Base-by-base conservation (phyloP, 2,329 filamentous ascomycete species). In the Leptographium radiaticola region DNA sequence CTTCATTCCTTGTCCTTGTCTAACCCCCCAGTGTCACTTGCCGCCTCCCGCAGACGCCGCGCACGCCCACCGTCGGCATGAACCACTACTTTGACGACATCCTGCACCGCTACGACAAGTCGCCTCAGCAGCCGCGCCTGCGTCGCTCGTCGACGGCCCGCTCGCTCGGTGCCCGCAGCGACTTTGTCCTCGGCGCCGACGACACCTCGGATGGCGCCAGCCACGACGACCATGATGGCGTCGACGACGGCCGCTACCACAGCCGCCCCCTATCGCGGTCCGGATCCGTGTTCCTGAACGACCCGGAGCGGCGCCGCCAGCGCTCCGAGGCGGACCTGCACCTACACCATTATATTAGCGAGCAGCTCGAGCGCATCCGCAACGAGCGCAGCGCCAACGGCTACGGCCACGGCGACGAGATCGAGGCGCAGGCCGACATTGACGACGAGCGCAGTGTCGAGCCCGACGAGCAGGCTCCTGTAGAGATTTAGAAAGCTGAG, bases 51-150 rank as follows among this genome's bases (percentile, higher is more conserved):
- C 89, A 96, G 64, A 97, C 93, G 0, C 93, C 93, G 15, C 86
- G 89, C 50, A 94, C 89, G 4, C 90, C 91, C 2, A 82, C 84
- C 2, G 80, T 81, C 1, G 89, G 84, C 43, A 91, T 94, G 70
- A 79, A 86, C 9, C 90, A 96, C 67, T 97, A 97, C 74, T 97
- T 97, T 65, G 91, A 97, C 63, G 91, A 97, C 64, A 81, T 89
- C 56, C 86, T 95, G 67, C 76, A 77, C 52, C 79, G 83, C 40
- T 64, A 66, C 42, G 60, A 71, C 62, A 57, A 58, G 53, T 30
- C 20, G 60, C 68, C 51, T 5, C 25, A 25, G 13, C 75, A 72
- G 59, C 76, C 76, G 20, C 72, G 74, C 18, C 74, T 91, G 61
- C 84, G 88, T 40, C 83, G 89, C 54, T 89, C 87, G 6, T 91